These are phyloP conservation scores for Erysimum cheiranthoides DNA, from an alignment of 345 rosid genomes.

Conservation along the genomic window DNA sequence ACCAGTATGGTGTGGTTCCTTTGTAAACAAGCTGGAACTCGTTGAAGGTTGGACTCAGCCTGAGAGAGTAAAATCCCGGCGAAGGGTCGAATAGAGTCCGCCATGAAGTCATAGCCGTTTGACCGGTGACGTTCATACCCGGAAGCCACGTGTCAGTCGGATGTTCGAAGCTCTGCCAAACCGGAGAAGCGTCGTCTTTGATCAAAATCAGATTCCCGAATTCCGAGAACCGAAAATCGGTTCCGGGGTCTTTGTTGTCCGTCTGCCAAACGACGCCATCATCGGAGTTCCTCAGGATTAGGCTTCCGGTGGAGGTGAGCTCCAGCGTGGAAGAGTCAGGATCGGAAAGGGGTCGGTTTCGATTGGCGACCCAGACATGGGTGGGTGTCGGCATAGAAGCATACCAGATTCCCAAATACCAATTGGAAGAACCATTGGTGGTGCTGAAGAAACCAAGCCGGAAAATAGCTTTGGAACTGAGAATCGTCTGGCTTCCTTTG, in stretches of 20 bases:
- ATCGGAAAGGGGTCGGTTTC: constrained; percentile 56
- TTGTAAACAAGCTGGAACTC: constrained; percentile 62
- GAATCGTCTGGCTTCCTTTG: constrained; percentile 56
- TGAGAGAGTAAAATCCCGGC: constrained; percentile 57
- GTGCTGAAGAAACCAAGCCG: constrained; percentile 45
- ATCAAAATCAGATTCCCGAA: constrained; percentile 50
- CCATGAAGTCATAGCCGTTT: constrained; percentile 59
- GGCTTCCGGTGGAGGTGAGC: constrained; percentile 55
- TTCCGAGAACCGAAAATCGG: constrained; percentile 41
- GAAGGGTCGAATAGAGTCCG: constrained; percentile 64
- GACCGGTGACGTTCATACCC: constrained; percentile 59
- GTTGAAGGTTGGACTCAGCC: constrained; percentile 58
- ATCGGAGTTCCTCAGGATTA: constrained; percentile 47
- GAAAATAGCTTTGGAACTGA: constrained; percentile 54
- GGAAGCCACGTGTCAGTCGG: constrained; percentile 73
- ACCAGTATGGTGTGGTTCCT: constrained; percentile 63
- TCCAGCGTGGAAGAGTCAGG: constrained; percentile 49
- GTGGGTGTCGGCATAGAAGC: constrained; percentile 29
- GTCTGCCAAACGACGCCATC: constrained; percentile 55
- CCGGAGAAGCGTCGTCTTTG: constrained; percentile 35
- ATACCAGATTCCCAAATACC: constrained; percentile 46
- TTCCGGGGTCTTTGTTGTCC: constrained; percentile 35
- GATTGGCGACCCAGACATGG: constrained; percentile 61
- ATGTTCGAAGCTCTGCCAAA: constrained; percentile 72
- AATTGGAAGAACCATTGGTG: constrained; percentile 40